Evolutionary conservation across 2,329 filamentous ascomycete genomes (phyloP).

Genomic region (Davidsoniella virescens): DNA sequence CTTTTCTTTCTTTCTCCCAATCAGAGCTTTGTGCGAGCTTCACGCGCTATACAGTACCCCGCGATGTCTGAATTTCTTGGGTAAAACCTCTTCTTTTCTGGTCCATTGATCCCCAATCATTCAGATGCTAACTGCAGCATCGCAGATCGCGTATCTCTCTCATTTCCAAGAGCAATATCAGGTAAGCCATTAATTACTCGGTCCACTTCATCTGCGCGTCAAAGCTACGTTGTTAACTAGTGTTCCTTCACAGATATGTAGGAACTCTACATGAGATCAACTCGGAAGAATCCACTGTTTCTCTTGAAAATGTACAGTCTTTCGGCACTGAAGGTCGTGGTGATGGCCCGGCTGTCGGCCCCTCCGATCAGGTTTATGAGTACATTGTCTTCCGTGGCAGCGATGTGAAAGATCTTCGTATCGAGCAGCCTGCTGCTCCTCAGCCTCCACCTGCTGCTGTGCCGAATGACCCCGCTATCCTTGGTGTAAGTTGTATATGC

Average conservation of each 20-base stretch:
- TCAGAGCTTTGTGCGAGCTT: constrained; percentile 24
- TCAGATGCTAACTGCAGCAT: constrained; percentile 19
- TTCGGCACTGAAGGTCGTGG: constrained; percentile 85
- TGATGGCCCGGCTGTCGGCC: constrained; percentile 53
- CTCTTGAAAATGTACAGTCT: constrained; percentile 87
- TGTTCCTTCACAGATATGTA: constrained; percentile 54
- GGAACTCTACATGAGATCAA: constrained; percentile 96
- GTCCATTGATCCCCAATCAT: constrained; percentile 16
- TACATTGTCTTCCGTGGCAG: constrained; percentile 98
- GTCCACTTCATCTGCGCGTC: background rate
- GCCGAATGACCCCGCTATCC: constrained; percentile 88
- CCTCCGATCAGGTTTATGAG: constrained; percentile 83
- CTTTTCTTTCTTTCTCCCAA: constrained; percentile 14
- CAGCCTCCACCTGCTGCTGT: constrained; percentile 61
- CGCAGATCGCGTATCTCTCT: constrained; percentile 79
- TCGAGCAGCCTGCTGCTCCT: constrained; percentile 67
- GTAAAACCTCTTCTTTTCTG: constrained; percentile 24
- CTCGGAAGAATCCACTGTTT: constrained; percentile 90
- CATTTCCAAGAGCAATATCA: constrained; percentile 94
- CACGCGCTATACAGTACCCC: constrained; percentile 23
- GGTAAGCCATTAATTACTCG: constrained; percentile 38
- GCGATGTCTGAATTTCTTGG: constrained; percentile 46
- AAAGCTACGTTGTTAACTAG: constrained; percentile 11
- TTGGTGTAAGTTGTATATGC: constrained; percentile 62
- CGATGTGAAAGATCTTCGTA: constrained; percentile 94